Conservation (phyloP, 2,329 filamentous ascomycete genomes). For the Neodidymelliopsis sp. region DNA sequence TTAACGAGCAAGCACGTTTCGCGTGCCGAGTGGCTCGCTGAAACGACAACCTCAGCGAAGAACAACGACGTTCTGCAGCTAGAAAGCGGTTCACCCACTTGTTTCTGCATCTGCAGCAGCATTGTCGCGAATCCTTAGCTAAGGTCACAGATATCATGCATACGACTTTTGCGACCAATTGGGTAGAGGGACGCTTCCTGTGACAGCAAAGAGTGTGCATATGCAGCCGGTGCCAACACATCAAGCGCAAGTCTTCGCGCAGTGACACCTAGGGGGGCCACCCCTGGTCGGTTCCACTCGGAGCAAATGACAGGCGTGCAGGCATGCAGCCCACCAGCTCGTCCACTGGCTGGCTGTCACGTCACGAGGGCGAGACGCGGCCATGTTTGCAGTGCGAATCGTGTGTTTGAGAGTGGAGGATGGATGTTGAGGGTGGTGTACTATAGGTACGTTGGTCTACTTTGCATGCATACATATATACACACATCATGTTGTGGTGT, state of each 20-base stretch:
- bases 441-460: too few relatives aligned
- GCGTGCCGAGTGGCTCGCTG: background rate
- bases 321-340: constrained; percentile 8
- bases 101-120: background rate
- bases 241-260: constrained; percentile 25
- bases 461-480: too few relatives aligned
- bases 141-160: too few relatives aligned
- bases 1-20: background rate
- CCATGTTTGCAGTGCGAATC: too few relatives aligned
- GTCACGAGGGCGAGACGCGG: constrained; percentile 29
- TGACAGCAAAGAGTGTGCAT: constrained; percentile 40
- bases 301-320: too few relatives aligned
- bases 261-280: constrained; percentile 3
- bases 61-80: background rate
- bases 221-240: constrained; percentile 42
- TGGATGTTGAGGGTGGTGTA: constrained; percentile 7
- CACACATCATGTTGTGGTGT: too few relatives aligned
- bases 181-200: constrained; percentile 17
- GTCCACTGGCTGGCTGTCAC: constrained; percentile 33
- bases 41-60: background rate
- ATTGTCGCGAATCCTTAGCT: background rate
- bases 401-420: constrained; percentile 14
- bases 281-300: too few relatives aligned
- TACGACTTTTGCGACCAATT: too few relatives aligned
- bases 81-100: background rate